These are phyloP conservation scores for Backusella circina DNA, from an alignment of 192 early-diverging fungal genomes.

Conservation along the genomic window DNA sequence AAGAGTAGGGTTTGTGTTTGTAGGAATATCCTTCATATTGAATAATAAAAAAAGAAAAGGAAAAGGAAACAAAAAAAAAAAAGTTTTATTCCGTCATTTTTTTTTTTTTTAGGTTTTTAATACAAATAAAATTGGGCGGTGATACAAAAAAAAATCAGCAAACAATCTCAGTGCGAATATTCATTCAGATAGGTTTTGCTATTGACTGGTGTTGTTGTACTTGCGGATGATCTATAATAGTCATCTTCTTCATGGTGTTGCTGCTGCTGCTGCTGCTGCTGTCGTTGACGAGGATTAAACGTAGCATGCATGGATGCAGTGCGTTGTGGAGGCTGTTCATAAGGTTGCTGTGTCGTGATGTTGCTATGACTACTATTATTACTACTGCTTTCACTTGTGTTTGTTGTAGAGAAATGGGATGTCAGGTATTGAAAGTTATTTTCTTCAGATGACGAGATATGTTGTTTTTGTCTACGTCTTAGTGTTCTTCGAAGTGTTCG, in stretches of 20 bases:
- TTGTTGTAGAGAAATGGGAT: not conserved
- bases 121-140: not conserved
- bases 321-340: constrained; percentile 5
- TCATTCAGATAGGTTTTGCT: constrained; percentile 9
- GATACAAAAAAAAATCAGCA: constrained; percentile 1
- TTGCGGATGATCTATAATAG: not conserved
- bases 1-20: constrained; percentile 5
- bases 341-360: not conserved
- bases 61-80: constrained; percentile 6
- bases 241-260: not conserved
- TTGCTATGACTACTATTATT: not conserved
- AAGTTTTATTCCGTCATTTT: not conserved
- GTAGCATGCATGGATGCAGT: constrained; percentile 11
- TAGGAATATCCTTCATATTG: constrained; percentile 23
- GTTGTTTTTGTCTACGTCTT: not conserved
- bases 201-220: not conserved
- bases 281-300: not conserved
- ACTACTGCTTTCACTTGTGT: not conserved
- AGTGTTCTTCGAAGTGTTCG: not conserved
- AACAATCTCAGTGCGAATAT: not conserved
- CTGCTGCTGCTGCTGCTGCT: not conserved
- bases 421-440: constrained; percentile 1
- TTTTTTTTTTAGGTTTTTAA: not conserved
- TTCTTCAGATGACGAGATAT: not conserved
- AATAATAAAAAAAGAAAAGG: not conserved